Evolutionary conservation across 139 green algal genomes (phyloP).

Genomic region (Ettlia oleoabundans): DNA sequence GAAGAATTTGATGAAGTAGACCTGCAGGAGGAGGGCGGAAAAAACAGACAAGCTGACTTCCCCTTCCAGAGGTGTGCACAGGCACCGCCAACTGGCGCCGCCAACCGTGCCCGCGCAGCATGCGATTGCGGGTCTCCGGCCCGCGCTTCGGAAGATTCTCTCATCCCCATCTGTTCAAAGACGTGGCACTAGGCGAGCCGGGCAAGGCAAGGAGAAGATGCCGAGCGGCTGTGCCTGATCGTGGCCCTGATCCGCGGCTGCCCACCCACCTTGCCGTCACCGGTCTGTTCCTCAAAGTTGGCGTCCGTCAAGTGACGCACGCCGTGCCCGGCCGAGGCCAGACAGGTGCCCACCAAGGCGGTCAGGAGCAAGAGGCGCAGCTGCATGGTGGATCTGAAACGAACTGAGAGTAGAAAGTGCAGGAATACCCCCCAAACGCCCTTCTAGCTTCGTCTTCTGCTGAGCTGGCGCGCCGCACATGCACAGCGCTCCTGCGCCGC

Average conservation of each 20-base stretch:
- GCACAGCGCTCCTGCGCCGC: no score
- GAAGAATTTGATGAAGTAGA: constrained; percentile 45
- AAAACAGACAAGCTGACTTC: background rate
- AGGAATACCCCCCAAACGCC: no score
- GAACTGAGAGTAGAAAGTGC: background rate
- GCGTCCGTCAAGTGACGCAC: constrained; percentile 23
- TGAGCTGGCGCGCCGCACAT: background rate
- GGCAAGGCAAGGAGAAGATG: background rate
- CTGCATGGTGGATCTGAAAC: background rate
- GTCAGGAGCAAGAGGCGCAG: background rate
- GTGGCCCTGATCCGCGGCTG: background rate
- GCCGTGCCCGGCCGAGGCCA: background rate
- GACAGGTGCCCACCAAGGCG: background rate
- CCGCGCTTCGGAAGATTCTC: no score
- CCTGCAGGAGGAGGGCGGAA: constrained; percentile 3
- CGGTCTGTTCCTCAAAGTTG: constrained; percentile 12
- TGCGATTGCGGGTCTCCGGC: background rate
- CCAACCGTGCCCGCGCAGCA: background rate
- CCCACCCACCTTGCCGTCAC: constrained; percentile 33
- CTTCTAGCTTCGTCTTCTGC: no score
- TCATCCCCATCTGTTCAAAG: no score
- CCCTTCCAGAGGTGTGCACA: background rate
- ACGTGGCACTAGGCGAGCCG: no score
- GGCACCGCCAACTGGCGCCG: background rate
- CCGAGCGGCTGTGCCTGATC: background rate